Percentiles rank a stretch among this genome's conserved stretches.
These are phyloP conservation scores for Microsporum audouinii DNA, from an alignment of 2,329 filamentous ascomycete species.

Conservation along the genomic window DNA sequence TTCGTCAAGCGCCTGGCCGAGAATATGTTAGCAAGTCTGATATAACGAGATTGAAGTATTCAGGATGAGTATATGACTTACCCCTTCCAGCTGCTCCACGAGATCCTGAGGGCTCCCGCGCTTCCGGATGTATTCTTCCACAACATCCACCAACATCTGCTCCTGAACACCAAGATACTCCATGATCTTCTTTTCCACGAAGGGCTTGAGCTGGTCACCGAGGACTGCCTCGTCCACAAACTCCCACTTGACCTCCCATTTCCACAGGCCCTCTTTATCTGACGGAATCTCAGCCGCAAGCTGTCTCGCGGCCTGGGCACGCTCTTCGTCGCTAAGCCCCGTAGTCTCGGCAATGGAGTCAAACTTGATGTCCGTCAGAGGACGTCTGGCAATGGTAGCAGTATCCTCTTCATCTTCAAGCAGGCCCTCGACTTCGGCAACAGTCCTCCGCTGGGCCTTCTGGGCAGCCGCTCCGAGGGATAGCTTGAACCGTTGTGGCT, in stretches of 20 bases:
- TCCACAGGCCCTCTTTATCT: constrained; percentile 76
- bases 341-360: constrained; percentile 56
- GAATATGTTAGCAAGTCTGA: constrained; percentile 24
- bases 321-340: constrained; percentile 73
- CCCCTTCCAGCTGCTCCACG: constrained; percentile 73
- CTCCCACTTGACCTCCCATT: constrained; percentile 88
- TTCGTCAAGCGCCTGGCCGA: constrained; percentile 66
- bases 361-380: constrained; percentile 72
- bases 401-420: constrained; percentile 87
- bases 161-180: constrained; percentile 95
- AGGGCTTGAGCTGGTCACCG: constrained; percentile 76
- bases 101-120: constrained; percentile 65
- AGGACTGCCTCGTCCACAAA: constrained; percentile 72
- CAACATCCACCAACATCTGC: constrained; percentile 84
- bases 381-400: constrained; percentile 57
- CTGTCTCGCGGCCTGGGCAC: constrained; percentile 66
- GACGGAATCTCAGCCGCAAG: constrained; percentile 83
- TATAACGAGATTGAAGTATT: neutral
- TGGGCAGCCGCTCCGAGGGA: constrained; percentile 83
- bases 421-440: constrained; percentile 86
- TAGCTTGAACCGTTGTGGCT: constrained; percentile 75
- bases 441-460: constrained; percentile 61
- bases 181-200: constrained; percentile 96
- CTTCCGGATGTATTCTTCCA: constrained; percentile 73
- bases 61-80: constrained; percentile 36